phyloP scores from a whole-genome alignment of 2,329 filamentous ascomycete genomes.

The Pseudogymnoascus sp. region DNA sequence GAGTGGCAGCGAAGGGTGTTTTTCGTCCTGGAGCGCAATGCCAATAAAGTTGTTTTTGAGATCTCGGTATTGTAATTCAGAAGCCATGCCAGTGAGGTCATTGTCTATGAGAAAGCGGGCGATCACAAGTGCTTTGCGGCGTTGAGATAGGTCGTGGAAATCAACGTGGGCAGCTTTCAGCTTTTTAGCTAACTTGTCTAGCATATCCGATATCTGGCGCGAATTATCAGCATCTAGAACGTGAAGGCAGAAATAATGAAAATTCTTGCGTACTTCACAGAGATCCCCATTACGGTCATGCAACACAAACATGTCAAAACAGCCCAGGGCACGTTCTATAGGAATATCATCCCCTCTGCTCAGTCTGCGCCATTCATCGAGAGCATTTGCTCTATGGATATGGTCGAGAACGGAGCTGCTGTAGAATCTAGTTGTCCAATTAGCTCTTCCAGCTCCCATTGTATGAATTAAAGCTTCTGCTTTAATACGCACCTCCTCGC shows the following conservation, averaged over 20 bases:
- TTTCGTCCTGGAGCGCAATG: slow-evolving; percentile 62
- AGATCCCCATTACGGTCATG: slow-evolving; percentile 67
- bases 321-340: slow-evolving; percentile 69
- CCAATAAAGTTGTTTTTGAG: slow-evolving; percentile 85
- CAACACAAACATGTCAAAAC: slow-evolving; percentile 84
- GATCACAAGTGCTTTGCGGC: slow-evolving; percentile 60
- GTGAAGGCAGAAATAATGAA: not conserved
- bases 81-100: slow-evolving; percentile 63
- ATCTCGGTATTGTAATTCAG: slow-evolving; percentile 62
- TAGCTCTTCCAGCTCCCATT: slow-evolving; percentile 9
- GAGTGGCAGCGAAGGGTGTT: slow-evolving; percentile 75
- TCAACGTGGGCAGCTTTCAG: slow-evolving; percentile 48
- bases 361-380: slow-evolving; percentile 66
- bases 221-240: slow-evolving; percentile 9
- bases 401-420: slow-evolving; percentile 66
- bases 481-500: slow-evolving; percentile 51
- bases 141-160: slow-evolving; percentile 50
- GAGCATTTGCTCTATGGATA: slow-evolving; percentile 72
- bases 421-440: slow-evolving; percentile 54
- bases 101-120: slow-evolving; percentile 61
- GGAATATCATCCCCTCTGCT: slow-evolving; percentile 42
- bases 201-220: slow-evolving; percentile 48
- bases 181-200: slow-evolving; percentile 55
- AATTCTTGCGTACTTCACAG: slow-evolving; percentile 45
- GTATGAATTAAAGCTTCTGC: slow-evolving; percentile 11